Evolutionary conservation across 345 rosid species (phyloP), one percentile per base, ranked within the genome.

Genomic region (Citrus sinensis): DNA sequence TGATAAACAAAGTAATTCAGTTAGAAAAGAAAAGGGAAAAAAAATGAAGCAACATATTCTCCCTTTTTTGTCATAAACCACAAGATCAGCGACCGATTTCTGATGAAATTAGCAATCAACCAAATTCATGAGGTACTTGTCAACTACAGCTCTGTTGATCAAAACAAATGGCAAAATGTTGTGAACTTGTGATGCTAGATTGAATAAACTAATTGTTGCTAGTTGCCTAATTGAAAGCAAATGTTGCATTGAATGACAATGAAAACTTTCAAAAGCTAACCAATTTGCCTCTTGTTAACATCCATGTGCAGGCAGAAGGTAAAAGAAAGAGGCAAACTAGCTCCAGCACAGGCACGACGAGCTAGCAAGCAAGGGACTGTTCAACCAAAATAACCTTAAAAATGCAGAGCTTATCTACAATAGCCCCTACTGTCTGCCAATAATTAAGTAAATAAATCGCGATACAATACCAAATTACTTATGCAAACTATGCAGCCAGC

Each of bases 371-470:
- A 67, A 76, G 73, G 60, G 63, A 60, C 79, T 7, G 25, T 37
- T 63, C 32, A 46, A 63, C 59, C 42, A 62, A 56, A 58, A 74
- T 42, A 76, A 77, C 75, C 74, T 76, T 54, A 4, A 66, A 78
- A 71, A 71, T 74, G 39, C 78, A 77, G 71, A 71, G 76, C 75
- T 81, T 51, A 29, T 70, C 24, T 65, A 76, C 60, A 69, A 37
- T 58, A 42, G 66, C 70, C 65, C 72, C 84, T 49, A 24, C 19
- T 32, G 75, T 74, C 79, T 61, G 75, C 75, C 74, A 67, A 67
- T 65, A 64, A 77, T 61, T 58, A 29, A 70, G 7, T 60, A 14
- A 27, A 55, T 55, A 55, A 65, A 81, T 60, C 30, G 29, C 32
- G 27, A 79, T 70, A 56, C 77, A 75, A 79, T 62, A 27, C 14